These are phyloP conservation scores for Penicillium alfredii DNA, from an alignment of 495 filamentous ascomycete species.

Conservation along the genomic window DNA sequence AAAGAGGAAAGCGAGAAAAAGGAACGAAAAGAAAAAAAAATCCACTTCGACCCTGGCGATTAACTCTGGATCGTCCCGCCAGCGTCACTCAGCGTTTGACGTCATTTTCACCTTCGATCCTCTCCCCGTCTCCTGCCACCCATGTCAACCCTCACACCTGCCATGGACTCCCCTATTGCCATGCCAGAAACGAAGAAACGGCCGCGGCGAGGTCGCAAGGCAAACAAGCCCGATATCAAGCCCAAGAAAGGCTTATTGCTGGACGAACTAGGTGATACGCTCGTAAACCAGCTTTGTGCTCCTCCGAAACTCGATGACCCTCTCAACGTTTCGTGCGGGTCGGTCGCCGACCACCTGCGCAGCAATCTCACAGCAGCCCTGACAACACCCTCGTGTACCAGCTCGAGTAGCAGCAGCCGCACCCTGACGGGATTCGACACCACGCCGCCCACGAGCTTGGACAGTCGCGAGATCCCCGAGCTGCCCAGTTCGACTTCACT, in stretches of 20 bases:
- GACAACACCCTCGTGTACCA: constrained; percentile 9
- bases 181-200: constrained; percentile 15
- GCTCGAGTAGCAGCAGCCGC: constrained; percentile 16
- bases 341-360: constrained; percentile 19
- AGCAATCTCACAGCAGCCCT: constrained; percentile 2
- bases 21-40: no score
- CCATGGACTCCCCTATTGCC: neutral
- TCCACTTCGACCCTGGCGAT: no score
- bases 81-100: no score
- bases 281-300: constrained; percentile 18
- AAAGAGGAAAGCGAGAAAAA: no score
- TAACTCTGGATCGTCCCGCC: no score
- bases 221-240: constrained; percentile 5
- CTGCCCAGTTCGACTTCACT: neutral
- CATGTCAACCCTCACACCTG: constrained; percentile 8
- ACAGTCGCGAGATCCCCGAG: constrained; percentile 4
- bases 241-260: constrained; percentile 15
- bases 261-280: constrained; percentile 18
- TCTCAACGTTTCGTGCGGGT: constrained; percentile 1
- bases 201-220: constrained; percentile 7
- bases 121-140: no score
- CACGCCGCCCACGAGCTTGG: constrained; percentile 13
- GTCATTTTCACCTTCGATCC: no score
- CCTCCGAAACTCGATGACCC: constrained; percentile 1
- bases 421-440: constrained; percentile 7